Evolutionary conservation across 2,329 filamentous ascomycete species (phyloP), one percentile per base, ranked within the genome.

Genomic region (Dryadomyces quercivorus): DNA sequence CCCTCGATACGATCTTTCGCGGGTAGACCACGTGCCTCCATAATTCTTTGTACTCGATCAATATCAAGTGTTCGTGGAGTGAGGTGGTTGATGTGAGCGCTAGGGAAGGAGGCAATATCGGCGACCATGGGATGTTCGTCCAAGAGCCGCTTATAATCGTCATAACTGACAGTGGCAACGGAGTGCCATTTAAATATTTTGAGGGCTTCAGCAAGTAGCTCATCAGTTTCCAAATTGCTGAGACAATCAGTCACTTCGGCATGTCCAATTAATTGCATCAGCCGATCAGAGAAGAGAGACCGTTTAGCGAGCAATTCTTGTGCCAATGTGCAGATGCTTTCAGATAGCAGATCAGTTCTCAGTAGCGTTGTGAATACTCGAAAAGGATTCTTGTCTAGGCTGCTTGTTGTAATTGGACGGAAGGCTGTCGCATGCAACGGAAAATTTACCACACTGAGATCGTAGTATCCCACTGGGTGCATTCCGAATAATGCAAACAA

Each of bases 21-120:
- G 1, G 67, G 60, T 54, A 80, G 65, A 0, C 70, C 70, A 2
- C 61, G 61, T 1, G 58, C 55, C 0, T 62, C 50, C 76, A 80
- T 79, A 3, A 59, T 58, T 2, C 58, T 48, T 53, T 78, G 74
- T 1, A 69, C 72, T 0, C 66, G 59, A 10, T 69, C 65, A 26
- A 79, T 78, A 53, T 78, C 70, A 3, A 77, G 63, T 0, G 74
- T 75, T 1, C 74, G 66, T 0, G 76, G 76, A 0, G 76, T 78
- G 1, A 79, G 67, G 53, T 78, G 76, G 56, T 78, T 79, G 59
- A 78, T 75, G 58, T 79, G 76, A 1, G 73, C 64, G 31, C 65
- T 72, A 6, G 58, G 59, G 56, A 70, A 70, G 50, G 62, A 67
- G 0, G 63, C 72, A 45, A 77, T 70, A 54, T 77, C 75, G 0